Evolutionary conservation across 2,329 filamentous ascomycete species (phyloP).

Genomic region (Ascochyta pisi): DNA sequence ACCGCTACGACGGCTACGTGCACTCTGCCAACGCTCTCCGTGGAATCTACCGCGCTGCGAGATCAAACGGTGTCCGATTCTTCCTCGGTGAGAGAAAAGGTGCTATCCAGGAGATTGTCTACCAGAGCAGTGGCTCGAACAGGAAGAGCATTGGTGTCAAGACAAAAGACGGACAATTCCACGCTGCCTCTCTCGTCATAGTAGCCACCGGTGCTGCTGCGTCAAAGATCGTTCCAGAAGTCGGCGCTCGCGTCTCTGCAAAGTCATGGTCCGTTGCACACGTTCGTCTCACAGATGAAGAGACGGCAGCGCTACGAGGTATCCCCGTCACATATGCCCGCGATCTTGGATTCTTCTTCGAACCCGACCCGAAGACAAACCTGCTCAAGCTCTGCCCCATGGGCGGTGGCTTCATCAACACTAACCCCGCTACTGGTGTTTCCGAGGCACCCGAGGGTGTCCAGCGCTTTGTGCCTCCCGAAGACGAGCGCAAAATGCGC

Average conservation of each 20-base stretch:
- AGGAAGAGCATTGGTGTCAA: slow-evolving; percentile 44
- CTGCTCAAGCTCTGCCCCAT: slow-evolving; percentile 67
- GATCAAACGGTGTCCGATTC: slow-evolving; percentile 54
- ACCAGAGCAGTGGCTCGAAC: slow-evolving; percentile 33
- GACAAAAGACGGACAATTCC: slow-evolving; percentile 49
- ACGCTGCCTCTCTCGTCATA: slow-evolving; percentile 54
- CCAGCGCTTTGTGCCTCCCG: slow-evolving; percentile 58
- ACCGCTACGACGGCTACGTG: slow-evolving; percentile 64
- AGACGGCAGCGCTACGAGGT: slow-evolving; percentile 61
- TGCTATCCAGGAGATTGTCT: slow-evolving; percentile 52
- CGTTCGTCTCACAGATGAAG: slow-evolving; percentile 62
- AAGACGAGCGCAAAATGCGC: slow-evolving; percentile 62
- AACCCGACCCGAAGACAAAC: slow-evolving; percentile 65
- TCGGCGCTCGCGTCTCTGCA: slow-evolving; percentile 60
- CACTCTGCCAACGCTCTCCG: slow-evolving; percentile 61
- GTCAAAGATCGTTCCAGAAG: slow-evolving; percentile 56
- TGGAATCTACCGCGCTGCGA: slow-evolving; percentile 54
- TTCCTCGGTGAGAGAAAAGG: slow-evolving; percentile 52
- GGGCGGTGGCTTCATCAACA: slow-evolving; percentile 63
- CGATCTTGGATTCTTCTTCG: slow-evolving; percentile 71
- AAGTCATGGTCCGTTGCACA: slow-evolving; percentile 68
- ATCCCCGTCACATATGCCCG: slow-evolving; percentile 68
- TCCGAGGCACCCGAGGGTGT: slow-evolving; percentile 50
- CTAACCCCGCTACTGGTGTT: slow-evolving; percentile 51
- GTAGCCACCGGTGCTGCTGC: slow-evolving; percentile 61